A percentile compares a stretch with the other conserved stretches of the same genome.
These are phyloP conservation scores for Penicillium simplicissimum DNA, from an alignment of 495 filamentous ascomycete genomes.

Conservation along the genomic window DNA sequence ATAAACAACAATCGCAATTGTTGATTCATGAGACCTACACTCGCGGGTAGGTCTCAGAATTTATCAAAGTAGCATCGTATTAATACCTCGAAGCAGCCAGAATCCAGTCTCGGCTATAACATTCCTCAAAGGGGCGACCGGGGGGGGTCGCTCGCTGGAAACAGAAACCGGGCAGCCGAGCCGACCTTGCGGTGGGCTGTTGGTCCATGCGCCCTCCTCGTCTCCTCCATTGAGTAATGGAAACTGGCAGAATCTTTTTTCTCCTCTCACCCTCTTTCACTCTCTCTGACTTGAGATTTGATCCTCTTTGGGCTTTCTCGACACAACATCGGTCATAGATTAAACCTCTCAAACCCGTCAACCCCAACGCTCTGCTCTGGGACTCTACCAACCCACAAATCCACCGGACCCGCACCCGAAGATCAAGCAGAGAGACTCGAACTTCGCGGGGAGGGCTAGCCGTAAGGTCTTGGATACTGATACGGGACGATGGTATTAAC, in stretches of 20 bases:
- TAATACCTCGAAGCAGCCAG: too few relatives aligned
- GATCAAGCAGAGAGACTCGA: slow-evolving; percentile 10
- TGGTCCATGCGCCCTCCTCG: slow-evolving; percentile 1
- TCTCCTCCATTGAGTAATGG: slow-evolving; percentile 8
- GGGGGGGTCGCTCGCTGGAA: neutral
- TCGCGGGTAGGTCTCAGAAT: too few relatives aligned
- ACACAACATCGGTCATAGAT: neutral
- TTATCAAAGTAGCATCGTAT: too few relatives aligned
- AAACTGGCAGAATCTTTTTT: slow-evolving; percentile 14
- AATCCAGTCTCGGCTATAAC: neutral
- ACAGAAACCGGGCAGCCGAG: neutral
- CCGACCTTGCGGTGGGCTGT: neutral
- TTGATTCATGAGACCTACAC: too few relatives aligned
- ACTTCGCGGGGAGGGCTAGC: slow-evolving; percentile 34
- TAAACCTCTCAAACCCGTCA: neutral
- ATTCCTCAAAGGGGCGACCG: slow-evolving; percentile 7
- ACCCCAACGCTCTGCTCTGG: neutral
- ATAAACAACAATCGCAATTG: neutral
- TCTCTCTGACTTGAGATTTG: neutral
- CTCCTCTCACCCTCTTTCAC: neutral
- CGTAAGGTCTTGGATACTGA: slow-evolving; percentile 51
- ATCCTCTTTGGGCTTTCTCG: neutral
- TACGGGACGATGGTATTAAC: slow-evolving; percentile 55
- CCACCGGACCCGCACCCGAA: neutral
- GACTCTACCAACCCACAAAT: neutral